phyloP scores from a whole-genome alignment of 331 rosid species.

The Acacia concinna region DNA sequence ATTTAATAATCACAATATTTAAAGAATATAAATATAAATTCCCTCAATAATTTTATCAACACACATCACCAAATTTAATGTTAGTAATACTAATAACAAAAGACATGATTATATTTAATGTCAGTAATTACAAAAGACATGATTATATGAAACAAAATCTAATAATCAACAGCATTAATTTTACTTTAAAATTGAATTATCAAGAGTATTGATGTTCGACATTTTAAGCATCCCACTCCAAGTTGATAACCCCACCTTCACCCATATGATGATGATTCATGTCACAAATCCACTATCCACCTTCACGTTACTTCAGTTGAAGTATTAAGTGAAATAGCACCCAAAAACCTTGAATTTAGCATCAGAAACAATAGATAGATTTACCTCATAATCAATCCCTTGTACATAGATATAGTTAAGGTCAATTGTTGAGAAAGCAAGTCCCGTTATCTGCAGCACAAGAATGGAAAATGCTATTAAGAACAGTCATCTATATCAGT shows the following conservation, averaged over 20 bases:
- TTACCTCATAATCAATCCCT: slow-evolving; percentile 92
- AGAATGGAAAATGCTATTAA: slow-evolving; percentile 15
- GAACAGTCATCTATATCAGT: slow-evolving; percentile 18
- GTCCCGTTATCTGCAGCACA: slow-evolving; percentile 75
- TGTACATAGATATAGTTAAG: slow-evolving; percentile 73
- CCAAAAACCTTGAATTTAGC: neutral
- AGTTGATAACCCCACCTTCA: neutral
- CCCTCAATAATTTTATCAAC: neutral
- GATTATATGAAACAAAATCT: neutral
- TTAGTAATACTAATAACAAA: neutral
- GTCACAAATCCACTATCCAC: neutral
- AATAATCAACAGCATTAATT: neutral
- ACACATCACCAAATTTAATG: neutral
- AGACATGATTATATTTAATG: neutral
- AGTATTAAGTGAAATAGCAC: neutral
- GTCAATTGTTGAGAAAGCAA: slow-evolving; percentile 73
- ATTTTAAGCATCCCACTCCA: neutral
- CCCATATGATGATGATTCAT: neutral
- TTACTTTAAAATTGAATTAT: neutral
- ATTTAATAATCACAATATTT: neutral
- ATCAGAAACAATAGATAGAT: neutral
- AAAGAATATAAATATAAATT: neutral
- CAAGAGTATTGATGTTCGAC: too few relatives aligned
- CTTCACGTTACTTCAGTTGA: neutral
- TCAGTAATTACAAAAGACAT: neutral